A percentile compares a stretch with the other conserved stretches of the same genome.
phyloP scores from a whole-genome alignment of 345 rosid genomes.

The Populus tremula region DNA sequence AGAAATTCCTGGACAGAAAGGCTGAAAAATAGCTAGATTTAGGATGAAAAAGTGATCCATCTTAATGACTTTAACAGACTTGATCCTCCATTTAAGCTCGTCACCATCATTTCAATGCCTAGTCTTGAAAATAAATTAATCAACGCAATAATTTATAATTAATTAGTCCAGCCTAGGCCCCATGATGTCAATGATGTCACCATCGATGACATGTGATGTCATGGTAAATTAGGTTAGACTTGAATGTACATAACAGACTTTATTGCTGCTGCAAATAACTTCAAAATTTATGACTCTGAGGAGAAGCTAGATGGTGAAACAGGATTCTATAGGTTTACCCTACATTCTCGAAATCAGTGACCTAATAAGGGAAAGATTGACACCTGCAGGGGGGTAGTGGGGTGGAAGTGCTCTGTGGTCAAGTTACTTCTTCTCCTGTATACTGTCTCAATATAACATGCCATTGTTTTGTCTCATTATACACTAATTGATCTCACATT shows the following conservation, averaged over 20 bases:
- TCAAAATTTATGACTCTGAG: background rate
- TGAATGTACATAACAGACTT: background rate
- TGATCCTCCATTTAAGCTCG: background rate
- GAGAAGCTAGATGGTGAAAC: background rate
- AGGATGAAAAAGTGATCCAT: too few relatives aligned
- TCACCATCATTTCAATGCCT: background rate
- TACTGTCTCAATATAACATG: background rate
- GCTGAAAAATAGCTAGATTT: too few relatives aligned
- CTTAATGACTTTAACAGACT: background rate
- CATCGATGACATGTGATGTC: constrained; percentile 2
- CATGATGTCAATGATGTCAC: background rate
- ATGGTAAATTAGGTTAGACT: background rate
- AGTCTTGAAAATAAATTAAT: background rate
- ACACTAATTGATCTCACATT: background rate
- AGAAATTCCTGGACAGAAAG: too few relatives aligned
- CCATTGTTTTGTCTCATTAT: background rate
- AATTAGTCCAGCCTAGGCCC: background rate
- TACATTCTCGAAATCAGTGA: background rate
- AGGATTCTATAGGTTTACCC: background rate
- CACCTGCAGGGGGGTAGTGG: background rate
- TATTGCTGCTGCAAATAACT: background rate
- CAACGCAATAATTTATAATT: background rate
- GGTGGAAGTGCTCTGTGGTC: background rate
- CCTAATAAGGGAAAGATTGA: background rate
- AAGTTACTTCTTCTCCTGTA: background rate